These are phyloP conservation scores for Kingdonia uniflora DNA, from an alignment of 164 flowering plant species.

Conservation along the genomic window DNA sequence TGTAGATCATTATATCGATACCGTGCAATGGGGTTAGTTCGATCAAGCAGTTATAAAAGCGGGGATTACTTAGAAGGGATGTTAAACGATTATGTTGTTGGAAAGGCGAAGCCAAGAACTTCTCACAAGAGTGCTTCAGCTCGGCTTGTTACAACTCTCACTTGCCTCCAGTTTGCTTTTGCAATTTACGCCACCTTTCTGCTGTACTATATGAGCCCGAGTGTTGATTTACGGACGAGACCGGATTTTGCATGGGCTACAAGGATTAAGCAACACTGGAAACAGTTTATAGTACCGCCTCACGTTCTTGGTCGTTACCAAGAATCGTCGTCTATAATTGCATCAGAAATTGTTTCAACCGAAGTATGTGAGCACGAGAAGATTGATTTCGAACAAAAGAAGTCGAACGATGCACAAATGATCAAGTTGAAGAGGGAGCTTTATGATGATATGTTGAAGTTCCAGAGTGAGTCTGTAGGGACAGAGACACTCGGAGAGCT, in stretches of 20 bases:
- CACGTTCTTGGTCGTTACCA: constrained; percentile 37
- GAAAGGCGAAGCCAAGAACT: constrained; percentile 38
- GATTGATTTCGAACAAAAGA: constrained; percentile 86
- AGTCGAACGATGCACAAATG: constrained; percentile 72
- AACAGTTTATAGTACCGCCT: constrained; percentile 47
- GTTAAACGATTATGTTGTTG: constrained; percentile 60
- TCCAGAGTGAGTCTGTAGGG: constrained; percentile 54
- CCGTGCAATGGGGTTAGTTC: constrained; percentile 34
- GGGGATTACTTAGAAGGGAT: constrained; percentile 76
- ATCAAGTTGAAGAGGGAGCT: constrained; percentile 80
- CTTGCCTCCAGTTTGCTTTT: constrained; percentile 80
- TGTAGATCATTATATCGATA: constrained; percentile 13
- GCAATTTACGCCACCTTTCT: constrained; percentile 86
- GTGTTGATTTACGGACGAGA: constrained; percentile 51
- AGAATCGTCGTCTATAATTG: constrained; percentile 28
- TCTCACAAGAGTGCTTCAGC: constrained; percentile 34
- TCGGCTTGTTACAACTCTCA: constrained; percentile 55
- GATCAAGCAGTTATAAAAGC: constrained; percentile 33
- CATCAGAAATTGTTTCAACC: constrained; percentile 18
- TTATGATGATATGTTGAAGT: constrained; percentile 56
- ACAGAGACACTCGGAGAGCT: constrained; percentile 66
- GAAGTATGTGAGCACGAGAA: constrained; percentile 77
- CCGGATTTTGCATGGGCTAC: constrained; percentile 89
- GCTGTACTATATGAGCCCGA: constrained; percentile 81
- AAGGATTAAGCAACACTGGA: constrained; percentile 65